phyloP scores from a whole-genome alignment of 2,329 filamentous ascomycete genomes.

The Didymella exigua region DNA sequence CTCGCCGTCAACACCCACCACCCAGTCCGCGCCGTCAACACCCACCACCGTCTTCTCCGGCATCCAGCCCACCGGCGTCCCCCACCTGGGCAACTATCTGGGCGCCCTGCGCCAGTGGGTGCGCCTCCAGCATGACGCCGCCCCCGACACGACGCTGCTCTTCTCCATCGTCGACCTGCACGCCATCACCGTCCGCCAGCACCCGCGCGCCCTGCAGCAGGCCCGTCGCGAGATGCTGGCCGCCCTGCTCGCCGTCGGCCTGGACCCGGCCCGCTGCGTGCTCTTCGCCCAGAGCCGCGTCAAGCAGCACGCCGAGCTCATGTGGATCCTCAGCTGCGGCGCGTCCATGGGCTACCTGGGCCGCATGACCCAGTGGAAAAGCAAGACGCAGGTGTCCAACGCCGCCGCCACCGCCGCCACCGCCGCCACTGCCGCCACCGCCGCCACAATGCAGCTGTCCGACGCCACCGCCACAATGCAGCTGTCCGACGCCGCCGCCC shows the following conservation, averaged over 20 bases:
- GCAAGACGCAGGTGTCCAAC: too few species aligned
- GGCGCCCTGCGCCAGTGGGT: constrained; percentile 90
- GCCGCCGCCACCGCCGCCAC: too few species aligned
- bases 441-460: too few species aligned
- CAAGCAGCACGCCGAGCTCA: constrained; percentile 81
- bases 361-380: constrained; percentile 99
- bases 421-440: too few species aligned
- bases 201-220: constrained; percentile 64
- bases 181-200: constrained; percentile 78
- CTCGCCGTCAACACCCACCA: too few species aligned
- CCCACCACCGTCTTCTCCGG: constrained; percentile 77
- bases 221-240: constrained; percentile 78
- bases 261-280: constrained; percentile 75
- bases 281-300: constrained; percentile 85
- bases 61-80: constrained; percentile 93
- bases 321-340: constrained; percentile 95
- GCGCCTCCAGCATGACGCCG: constrained; percentile 70
- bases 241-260: constrained; percentile 79
- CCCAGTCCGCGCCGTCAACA: too few species aligned
- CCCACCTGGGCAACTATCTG: constrained; percentile 93
- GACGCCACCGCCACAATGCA: too few species aligned
- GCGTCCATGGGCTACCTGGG: constrained; percentile 92
- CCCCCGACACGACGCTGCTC: constrained; percentile 66
- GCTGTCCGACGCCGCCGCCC: constrained; percentile 63
- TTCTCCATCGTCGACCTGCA: constrained; percentile 94